phyloP scores from a whole-genome alignment of 2,329 filamentous ascomycete genomes.

The Amylocarpus encephaloides region DNA sequence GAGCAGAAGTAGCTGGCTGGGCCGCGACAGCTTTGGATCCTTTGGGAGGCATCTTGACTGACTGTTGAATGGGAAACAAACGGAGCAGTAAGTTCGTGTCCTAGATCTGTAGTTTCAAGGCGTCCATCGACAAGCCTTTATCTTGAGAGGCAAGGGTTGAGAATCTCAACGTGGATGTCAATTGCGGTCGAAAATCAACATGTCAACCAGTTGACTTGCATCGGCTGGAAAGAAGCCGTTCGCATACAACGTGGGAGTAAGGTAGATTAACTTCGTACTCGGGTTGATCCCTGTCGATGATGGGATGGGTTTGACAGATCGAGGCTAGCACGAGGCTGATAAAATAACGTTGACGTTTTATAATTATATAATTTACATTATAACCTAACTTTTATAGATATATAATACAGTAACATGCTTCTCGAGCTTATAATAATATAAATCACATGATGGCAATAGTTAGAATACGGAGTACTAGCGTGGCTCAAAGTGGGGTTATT shows the following conservation, averaged over 20 bases:
- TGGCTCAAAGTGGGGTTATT: too few species aligned
- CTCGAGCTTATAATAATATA: neutral
- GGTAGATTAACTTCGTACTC: too few species aligned
- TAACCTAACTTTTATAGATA: neutral
- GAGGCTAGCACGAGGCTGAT: neutral
- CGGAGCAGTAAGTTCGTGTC: neutral
- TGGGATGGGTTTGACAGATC: neutral
- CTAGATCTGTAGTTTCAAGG: neutral
- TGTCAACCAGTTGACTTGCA: constrained; percentile 2
- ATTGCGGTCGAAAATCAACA: neutral
- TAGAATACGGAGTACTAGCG: too few species aligned
- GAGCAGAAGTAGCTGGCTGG: constrained; percentile 17
- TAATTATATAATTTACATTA: too few species aligned
- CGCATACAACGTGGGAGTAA: too few species aligned
- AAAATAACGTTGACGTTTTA: neutral
- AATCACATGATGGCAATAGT: neutral
- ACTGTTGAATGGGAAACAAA: constrained; percentile 2
- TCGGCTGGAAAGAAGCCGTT: constrained; percentile 1
- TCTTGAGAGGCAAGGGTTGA: neutral
- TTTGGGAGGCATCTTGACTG: constrained; percentile 23
- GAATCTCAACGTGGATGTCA: too few species aligned
- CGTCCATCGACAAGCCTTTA: constrained; percentile 11
- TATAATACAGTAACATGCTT: neutral
- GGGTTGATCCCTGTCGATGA: neutral
- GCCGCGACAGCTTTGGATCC: constrained; percentile 16